phyloP scores from a whole-genome alignment of 345 rosid species.

The Diplotaxis tenuifolia region DNA sequence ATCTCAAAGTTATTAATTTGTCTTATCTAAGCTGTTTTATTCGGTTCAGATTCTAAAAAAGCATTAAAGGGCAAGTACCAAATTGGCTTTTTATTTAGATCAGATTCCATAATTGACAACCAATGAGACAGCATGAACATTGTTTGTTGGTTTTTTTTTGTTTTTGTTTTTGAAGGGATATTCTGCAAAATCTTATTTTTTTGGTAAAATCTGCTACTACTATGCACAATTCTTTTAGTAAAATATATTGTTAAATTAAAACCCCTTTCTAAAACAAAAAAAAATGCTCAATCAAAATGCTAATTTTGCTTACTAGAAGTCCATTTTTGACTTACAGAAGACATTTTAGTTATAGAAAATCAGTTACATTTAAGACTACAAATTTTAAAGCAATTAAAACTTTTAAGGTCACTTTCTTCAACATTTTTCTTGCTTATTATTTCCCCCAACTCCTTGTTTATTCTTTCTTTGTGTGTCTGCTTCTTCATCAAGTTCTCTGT shows the following conservation, averaged over 20 bases:
- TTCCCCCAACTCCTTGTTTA: neutral
- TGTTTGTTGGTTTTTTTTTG: neutral
- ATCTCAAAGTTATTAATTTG: neutral
- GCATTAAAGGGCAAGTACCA: neutral
- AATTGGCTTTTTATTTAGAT: neutral
- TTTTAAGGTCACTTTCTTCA: neutral
- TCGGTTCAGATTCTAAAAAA: neutral
- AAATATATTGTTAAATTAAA: neutral
- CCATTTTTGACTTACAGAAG: too few species aligned
- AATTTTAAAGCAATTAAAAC: neutral
- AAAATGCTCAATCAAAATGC: too few species aligned
- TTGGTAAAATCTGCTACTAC: neutral
- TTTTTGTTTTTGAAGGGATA: neutral
- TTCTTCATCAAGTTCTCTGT: neutral
- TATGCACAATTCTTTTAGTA: neutral
- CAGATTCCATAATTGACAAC: neutral
- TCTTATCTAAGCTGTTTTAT: neutral
- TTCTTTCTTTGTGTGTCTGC: neutral
- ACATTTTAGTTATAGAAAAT: neutral
- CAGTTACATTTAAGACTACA: neutral
- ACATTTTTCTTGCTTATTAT: neutral
- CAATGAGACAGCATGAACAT: neutral
- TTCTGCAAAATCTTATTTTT: neutral
- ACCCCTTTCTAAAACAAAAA: too few species aligned
- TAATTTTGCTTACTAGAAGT: neutral